Conservation (phyloP, 208 protist genomes). For the Porcisia hertigi region DNA sequence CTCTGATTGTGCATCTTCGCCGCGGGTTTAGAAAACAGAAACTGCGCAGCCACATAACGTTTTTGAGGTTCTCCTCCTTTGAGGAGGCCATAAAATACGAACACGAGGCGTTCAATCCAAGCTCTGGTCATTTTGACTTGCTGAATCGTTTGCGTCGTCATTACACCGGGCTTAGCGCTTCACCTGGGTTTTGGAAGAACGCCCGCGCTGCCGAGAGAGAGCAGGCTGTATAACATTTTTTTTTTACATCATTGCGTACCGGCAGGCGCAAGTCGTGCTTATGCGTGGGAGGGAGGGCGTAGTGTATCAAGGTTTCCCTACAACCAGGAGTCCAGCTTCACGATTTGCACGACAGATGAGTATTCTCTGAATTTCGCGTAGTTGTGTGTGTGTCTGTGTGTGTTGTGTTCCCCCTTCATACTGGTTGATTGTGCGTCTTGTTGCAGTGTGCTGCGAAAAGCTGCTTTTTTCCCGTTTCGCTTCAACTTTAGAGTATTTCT, state of each 20-base stretch:
- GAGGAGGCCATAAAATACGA: constrained; percentile 56
- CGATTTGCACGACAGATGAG: too few species aligned
- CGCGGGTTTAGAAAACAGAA: constrained; percentile 57
- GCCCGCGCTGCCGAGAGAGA: constrained; percentile 9
- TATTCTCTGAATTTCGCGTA: neutral
- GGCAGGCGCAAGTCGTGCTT: neutral
- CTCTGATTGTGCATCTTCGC: constrained; percentile 42
- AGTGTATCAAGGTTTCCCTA: neutral
- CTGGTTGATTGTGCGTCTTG: neutral
- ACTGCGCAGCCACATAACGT: constrained; percentile 43
- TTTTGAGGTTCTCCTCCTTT: constrained; percentile 46
- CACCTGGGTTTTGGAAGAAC: constrained; percentile 27
- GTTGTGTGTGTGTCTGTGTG: too few species aligned
- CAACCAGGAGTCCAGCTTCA: neutral
- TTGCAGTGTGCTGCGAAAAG: neutral
- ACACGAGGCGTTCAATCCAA: constrained; percentile 59
- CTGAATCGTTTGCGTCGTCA: constrained; percentile 65
- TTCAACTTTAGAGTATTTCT: neutral
- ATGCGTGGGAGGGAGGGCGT: neutral
- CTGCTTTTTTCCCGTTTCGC: neutral
- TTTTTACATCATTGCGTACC: neutral
- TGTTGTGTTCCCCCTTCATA: too few species aligned
- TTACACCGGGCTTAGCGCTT: constrained; percentile 39
- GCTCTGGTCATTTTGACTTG: constrained; percentile 65
- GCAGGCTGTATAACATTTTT: neutral